Conservation (phyloP, 192 early-diverging fungal genomes). For the Coemansia erecta region DNA sequence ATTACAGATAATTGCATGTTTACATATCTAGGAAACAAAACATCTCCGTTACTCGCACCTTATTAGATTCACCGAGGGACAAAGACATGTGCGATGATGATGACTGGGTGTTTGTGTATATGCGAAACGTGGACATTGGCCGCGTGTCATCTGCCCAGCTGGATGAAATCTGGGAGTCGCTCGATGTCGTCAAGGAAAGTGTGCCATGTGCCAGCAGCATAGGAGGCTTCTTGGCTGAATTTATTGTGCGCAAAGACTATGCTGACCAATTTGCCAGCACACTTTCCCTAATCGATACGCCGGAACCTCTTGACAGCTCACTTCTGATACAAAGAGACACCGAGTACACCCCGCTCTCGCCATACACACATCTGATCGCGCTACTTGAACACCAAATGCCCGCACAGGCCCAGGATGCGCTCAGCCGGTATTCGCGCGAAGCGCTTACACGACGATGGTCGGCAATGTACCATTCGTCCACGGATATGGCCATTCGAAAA, state of each 20-base stretch:
- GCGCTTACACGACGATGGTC: slow-evolving; percentile 34
- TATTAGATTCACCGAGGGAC: background rate
- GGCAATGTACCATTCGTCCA: slow-evolving; percentile 25
- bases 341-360: slow-evolving; percentile 25
- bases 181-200: slow-evolving; percentile 16
- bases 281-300: slow-evolving; percentile 7
- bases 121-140: slow-evolving; percentile 47
- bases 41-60: background rate
- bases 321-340: slow-evolving; percentile 18
- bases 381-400: slow-evolving; percentile 10
- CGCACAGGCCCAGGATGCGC: slow-evolving; percentile 17
- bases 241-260: slow-evolving; percentile 24
- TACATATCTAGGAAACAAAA: background rate
- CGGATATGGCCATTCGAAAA: slow-evolving; percentile 6
- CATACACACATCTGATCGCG: slow-evolving; percentile 18
- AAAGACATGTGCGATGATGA: background rate
- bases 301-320: slow-evolving; percentile 14
- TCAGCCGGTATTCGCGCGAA: slow-evolving; percentile 26
- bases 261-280: slow-evolving; percentile 9
- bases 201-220: slow-evolving; percentile 26
- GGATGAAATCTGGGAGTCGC: slow-evolving; percentile 15
- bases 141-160: slow-evolving; percentile 17
- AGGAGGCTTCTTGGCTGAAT: slow-evolving; percentile 38
- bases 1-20: too few species aligned
- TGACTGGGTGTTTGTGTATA: slow-evolving; percentile 43